Evolutionary conservation across 2,329 filamentous ascomycete species (phyloP), one percentile per base, ranked within the genome.

Genomic region (Apiospora koreana): DNA sequence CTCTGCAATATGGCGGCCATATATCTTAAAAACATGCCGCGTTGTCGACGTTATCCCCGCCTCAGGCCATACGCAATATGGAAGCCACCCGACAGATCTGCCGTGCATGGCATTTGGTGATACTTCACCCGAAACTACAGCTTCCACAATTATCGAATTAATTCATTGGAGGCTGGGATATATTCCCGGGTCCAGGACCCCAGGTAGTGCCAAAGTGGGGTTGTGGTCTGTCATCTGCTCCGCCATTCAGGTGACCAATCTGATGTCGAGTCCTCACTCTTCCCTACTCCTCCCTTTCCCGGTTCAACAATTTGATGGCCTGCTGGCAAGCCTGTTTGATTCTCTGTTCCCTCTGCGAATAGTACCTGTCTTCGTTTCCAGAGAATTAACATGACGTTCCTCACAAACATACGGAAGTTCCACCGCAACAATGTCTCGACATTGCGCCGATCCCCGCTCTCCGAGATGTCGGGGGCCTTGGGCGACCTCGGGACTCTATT

Each of bases 381-480:
- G 28, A 42, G 2, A 41, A 1, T 18, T 18, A 35, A n/a, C 43
- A 80, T 80, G 78, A 18, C 75, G 38, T 73, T 76, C 68, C 46
- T 76, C 50, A 72, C 75, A 42, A 77, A 80, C 58, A 73, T 83
- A 42, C 77, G 75, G 64, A 76, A 73, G 65, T 76, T 81, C 31
- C 77, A 86, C 74, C 80, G 78, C 68, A 82, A 87, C 76, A 89
- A 89, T 80, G 76, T 86, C 71, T 74, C 78, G 41, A 86, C 84
- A 25, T 78, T 89, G 69, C 82, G 83, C 50, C 78, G 77, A 68
- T 80, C 82, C 6, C 86, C 87, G 21, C 77, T 86, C 71, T 81
- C 92, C 66, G 95, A 98, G 83, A 89, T 98, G 68, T 97, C 95
- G 1, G 95, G 95, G 68, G 93, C 95, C 0, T 87, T 94, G 12